Evolutionary conservation across 1,139 yeast species (phyloP).

Genomic region (Candida albicans): DNA sequence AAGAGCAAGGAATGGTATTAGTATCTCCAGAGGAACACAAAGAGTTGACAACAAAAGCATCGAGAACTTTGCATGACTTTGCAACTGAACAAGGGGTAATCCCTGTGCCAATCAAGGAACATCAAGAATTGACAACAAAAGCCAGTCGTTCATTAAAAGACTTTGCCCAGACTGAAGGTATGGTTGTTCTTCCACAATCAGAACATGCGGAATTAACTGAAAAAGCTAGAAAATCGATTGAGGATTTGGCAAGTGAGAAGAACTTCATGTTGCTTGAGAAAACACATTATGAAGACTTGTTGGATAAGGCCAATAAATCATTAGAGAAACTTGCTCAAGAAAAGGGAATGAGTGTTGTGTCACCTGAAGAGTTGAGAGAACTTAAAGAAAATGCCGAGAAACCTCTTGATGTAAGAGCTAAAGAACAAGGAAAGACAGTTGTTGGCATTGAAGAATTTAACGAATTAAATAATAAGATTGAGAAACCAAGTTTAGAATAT

Average conservation of each 20-base stretch:
- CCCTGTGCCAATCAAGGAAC: conserved; percentile 3
- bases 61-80: conserved; percentile 12
- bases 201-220: conserved; percentile 14
- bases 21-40: conserved; percentile 18
- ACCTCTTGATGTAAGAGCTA: conserved; percentile 22
- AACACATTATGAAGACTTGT: conserved; percentile 8
- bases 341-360: conserved; percentile 13
- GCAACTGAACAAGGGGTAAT: conserved; percentile 13
- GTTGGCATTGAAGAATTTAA: conserved; percentile 15
- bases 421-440: conserved; percentile 14
- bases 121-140: conserved; percentile 3
- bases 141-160: conserved; percentile 6
- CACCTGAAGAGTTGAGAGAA: conserved; percentile 14
- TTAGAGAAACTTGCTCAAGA: conserved; percentile 16
- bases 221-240: conserved; percentile 15
- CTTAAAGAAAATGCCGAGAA: conserved; percentile 10
- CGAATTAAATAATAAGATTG: conserved; percentile 17
- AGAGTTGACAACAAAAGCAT: conserved; percentile 15
- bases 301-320: conserved; percentile 4
- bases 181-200: conserved; percentile 10
- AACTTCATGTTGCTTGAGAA: conserved; percentile 10
- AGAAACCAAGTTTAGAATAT: conserved; percentile 24
- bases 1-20: conserved; percentile 13
- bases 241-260: conserved; percentile 15
- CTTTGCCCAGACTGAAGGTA: conserved; percentile 15